phyloP scores from a whole-genome alignment of 768 basidiomycete genomes.

The Podaxis sp. region DNA sequence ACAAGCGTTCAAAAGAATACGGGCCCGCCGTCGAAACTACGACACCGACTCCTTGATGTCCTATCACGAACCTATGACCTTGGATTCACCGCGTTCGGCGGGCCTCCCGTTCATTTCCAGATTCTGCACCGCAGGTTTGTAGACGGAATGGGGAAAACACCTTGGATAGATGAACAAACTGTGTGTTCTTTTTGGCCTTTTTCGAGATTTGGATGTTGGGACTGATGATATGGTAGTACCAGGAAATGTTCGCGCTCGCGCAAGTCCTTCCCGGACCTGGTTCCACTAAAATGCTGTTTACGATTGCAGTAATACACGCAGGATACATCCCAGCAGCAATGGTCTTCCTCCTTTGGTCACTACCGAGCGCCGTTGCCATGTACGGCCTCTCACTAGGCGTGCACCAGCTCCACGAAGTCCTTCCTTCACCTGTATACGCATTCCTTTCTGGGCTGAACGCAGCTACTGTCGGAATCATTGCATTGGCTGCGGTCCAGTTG shows the following conservation, averaged over 20 bases:
- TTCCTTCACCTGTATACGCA: slow-evolving; percentile 47
- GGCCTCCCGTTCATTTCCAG: slow-evolving; percentile 48
- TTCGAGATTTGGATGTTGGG: background rate
- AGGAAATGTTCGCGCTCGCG: slow-evolving; percentile 46
- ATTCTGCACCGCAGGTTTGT: slow-evolving; percentile 41
- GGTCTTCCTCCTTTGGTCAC: slow-evolving; percentile 41
- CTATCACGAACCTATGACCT: slow-evolving; percentile 34
- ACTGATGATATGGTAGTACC: slow-evolving; percentile 24
- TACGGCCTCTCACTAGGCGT: slow-evolving; percentile 43
- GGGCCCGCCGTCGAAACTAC: slow-evolving; percentile 18
- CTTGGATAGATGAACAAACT: slow-evolving; percentile 42
- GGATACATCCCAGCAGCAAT: slow-evolving; percentile 40
- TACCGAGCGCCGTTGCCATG: slow-evolving; percentile 51
- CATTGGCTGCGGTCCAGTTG: slow-evolving; percentile 49
- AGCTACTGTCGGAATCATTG: slow-evolving; percentile 51
- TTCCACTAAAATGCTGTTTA: slow-evolving; percentile 47
- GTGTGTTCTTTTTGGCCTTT: slow-evolving; percentile 20
- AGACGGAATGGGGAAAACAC: slow-evolving; percentile 29
- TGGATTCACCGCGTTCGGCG: slow-evolving; percentile 47
- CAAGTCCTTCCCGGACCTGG: slow-evolving; percentile 50
- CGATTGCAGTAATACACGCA: slow-evolving; percentile 40
- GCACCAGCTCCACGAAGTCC: slow-evolving; percentile 34
- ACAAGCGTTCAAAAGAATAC: background rate
- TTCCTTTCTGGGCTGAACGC: slow-evolving; percentile 54
- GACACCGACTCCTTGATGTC: slow-evolving; percentile 28